phyloP scores from a whole-genome alignment of 2,329 filamentous ascomycete genomes.

The Samsoniella hepiali region DNA sequence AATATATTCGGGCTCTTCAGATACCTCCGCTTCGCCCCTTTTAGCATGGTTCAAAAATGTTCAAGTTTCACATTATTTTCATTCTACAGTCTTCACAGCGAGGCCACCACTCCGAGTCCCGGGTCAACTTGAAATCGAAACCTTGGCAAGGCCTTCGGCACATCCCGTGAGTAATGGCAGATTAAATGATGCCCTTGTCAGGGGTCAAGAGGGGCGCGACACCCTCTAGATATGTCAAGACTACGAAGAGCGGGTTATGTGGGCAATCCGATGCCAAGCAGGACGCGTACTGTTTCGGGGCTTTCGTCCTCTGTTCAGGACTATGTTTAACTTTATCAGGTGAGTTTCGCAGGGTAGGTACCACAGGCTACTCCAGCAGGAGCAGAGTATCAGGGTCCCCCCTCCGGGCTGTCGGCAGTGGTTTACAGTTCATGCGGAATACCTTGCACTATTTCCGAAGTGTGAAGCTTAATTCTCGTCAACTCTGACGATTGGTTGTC shows the following conservation, averaged over 20 bases:
- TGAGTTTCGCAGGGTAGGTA: too few species aligned
- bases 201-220: too few species aligned
- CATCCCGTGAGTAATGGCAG: not conserved
- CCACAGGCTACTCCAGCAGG: too few species aligned
- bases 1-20: not conserved
- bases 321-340: too few species aligned
- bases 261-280: too few species aligned
- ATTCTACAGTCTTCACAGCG: too few species aligned
- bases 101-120: too few species aligned
- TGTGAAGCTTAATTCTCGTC: not conserved
- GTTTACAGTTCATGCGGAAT: not conserved
- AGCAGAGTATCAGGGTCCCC: too few species aligned
- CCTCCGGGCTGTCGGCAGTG: not conserved
- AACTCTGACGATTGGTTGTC: not conserved
- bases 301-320: too few species aligned
- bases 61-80: not conserved
- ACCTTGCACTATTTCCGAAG: not conserved
- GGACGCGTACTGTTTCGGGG: too few species aligned
- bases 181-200: not conserved
- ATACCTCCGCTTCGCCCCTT: not conserved
- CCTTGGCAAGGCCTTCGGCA: not conserved
- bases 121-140: not conserved
- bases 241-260: too few species aligned
- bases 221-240: too few species aligned
- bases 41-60: not conserved